Base-by-base conservation (phyloP, 495 filamentous ascomycete species). In the Neurospora sp. region DNA sequence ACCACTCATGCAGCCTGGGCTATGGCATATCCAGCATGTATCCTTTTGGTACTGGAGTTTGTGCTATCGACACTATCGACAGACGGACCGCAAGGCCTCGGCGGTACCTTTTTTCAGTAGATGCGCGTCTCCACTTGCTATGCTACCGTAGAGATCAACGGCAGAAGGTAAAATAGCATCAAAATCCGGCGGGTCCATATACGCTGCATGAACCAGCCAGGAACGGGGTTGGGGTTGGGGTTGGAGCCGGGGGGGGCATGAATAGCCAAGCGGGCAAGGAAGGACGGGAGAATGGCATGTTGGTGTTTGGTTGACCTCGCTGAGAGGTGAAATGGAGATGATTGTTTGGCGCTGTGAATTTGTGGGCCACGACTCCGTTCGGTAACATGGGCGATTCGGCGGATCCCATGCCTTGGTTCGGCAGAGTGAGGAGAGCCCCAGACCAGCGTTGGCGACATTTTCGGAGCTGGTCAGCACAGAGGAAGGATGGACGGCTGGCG, bases 1-100 rank as follows among this genome's bases (percentile, higher is more conserved):
- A 66, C 86, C 83, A 81, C 87, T 88, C 86, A 88, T 87, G 86
- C 87, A 86, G 75, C 37, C 54, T 54, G 54, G 46, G 5, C 79
- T 77, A 76, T 76, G 77, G 72, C 72, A 69, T 77, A 77, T 77
- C 75, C 73, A 76, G 44, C 73, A 75, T 76, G 79, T 81, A 79
- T 75, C 72, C 77, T 66, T 35, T 69, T 74, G 75, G 77, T 79
- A 80, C 75, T 74, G 75, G 59, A 70, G 72, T 73, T 70, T 76
- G 59, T 73, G 54, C 31, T 72, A 40, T 48, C 73, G 72, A 78
- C 72, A 69, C 54, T 31, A 31, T 62, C 14, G 54, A 66, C 31
- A 66, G 54, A 66, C 27, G 54, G 54, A 72, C 73, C 59, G 72
- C 69, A 31, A 31, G 70, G 72, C 74, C 73, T 62, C 41, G 75